A percentile compares a stretch with the other conserved stretches of the same genome.
Evolutionary conservation across 805 yeast species (phyloP).

Genomic region (Pichia deserticola): DNA sequence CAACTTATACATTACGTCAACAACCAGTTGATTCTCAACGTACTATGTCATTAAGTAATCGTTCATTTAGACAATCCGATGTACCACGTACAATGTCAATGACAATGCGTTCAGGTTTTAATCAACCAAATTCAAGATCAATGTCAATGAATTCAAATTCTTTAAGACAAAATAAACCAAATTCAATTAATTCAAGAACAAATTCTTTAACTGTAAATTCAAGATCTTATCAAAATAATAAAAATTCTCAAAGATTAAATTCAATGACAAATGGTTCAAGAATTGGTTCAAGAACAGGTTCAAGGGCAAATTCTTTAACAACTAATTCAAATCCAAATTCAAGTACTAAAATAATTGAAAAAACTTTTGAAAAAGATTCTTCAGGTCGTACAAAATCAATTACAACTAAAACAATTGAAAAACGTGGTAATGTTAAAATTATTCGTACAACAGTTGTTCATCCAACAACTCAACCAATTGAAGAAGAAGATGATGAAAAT

Average conservation of each 20-base stretch:
- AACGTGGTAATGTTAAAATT: slow-evolving; percentile 41
- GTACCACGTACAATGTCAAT: slow-evolving; percentile 18
- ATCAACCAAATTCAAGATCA: slow-evolving; percentile 2
- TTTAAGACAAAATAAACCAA: not conserved
- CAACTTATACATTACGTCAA: not conserved
- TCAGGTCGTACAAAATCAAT: slow-evolving; percentile 49
- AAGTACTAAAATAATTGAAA: slow-evolving; percentile 34
- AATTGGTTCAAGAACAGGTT: slow-evolving; percentile 10
- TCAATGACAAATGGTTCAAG: slow-evolving; percentile 12
- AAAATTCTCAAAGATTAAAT: too few species aligned
- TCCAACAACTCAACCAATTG: slow-evolving; percentile 15
- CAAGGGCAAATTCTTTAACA: slow-evolving; percentile 24
- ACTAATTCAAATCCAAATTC: slow-evolving; percentile 17
- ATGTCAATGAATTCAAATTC: slow-evolving; percentile 5
- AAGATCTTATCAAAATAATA: too few species aligned
- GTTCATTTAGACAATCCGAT: slow-evolving; percentile 21
- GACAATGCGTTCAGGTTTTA: slow-evolving; percentile 17
- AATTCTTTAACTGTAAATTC: not conserved
- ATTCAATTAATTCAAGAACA: not conserved
- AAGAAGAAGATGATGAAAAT: slow-evolving; percentile 9
- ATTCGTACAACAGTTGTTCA: slow-evolving; percentile 41
- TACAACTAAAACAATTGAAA: slow-evolving; percentile 45
- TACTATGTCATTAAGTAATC: slow-evolving; percentile 28
- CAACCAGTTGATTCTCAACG: slow-evolving; percentile 11
- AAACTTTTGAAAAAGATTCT: slow-evolving; percentile 43